Percentiles rank a stretch among this genome's conserved stretches.
Conservation (phyloP, 352 stramenopile genomes). For the Saprolegnia diclina region DNA sequence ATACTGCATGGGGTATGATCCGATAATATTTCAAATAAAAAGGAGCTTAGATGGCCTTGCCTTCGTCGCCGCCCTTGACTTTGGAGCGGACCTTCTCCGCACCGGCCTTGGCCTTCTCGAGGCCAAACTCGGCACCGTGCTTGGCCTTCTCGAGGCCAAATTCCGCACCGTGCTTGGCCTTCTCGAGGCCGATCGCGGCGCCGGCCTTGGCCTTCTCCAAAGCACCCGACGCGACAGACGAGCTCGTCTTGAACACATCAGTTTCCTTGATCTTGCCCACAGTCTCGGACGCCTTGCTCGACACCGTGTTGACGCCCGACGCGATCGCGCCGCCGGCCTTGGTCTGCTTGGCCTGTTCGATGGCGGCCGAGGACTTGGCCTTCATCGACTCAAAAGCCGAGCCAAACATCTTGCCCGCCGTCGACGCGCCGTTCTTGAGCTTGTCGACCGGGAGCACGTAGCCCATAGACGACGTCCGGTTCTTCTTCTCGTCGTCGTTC, state of each 20-base stretch:
- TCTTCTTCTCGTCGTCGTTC: conserved; percentile 39
- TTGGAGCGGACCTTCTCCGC: conserved; percentile 23
- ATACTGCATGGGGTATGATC: neutral
- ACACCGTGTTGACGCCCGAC: conserved; percentile 54
- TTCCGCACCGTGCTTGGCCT: conserved; percentile 22
- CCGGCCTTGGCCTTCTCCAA: conserved; percentile 79
- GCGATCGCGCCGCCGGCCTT: conserved; percentile 65
- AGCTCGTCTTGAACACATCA: conserved; percentile 80
- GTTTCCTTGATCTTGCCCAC: conserved; percentile 79
- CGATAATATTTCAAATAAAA: conserved; percentile 9
- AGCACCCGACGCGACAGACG: conserved; percentile 49
- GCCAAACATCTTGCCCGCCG: conserved; percentile 72
- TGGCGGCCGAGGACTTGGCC: conserved; percentile 63
- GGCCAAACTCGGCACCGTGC: conserved; percentile 13
- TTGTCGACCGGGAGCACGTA: conserved; percentile 83
- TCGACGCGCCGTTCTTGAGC: conserved; percentile 82
- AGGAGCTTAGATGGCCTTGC: conserved; percentile 11
- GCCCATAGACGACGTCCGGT: conserved; percentile 56
- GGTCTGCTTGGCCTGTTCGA: conserved; percentile 72
- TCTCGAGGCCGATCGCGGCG: conserved; percentile 57
- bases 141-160: conserved; percentile 16
- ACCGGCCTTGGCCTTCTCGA: conserved; percentile 17
- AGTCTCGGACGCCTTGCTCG: conserved; percentile 58
- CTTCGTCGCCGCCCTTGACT: conserved; percentile 22
- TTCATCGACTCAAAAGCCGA: conserved; percentile 61